Conservation (phyloP, 116 monocot species). For the Papilionanthe hybrid region DNA sequence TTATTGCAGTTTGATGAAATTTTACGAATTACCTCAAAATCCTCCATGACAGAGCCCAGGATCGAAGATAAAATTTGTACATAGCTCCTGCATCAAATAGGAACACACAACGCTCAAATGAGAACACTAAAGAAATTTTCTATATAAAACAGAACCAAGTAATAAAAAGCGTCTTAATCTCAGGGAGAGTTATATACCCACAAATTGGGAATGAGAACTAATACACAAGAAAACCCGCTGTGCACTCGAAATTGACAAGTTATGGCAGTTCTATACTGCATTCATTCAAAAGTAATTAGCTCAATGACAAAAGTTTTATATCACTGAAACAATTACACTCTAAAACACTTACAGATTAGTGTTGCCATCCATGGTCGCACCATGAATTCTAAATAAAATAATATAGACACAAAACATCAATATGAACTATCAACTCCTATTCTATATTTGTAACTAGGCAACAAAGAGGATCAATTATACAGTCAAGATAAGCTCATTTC, state of each 20-base stretch:
- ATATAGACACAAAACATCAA: background rate
- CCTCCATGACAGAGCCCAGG: background rate
- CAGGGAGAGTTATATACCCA: background rate
- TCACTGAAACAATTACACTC: background rate
- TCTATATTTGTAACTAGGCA: background rate
- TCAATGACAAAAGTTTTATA: background rate
- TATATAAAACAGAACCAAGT: background rate
- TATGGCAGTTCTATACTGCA: background rate
- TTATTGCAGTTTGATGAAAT: background rate
- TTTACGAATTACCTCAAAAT: background rate
- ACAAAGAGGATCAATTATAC: background rate
- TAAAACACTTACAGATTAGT: conserved; percentile 7
- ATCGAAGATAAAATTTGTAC: background rate
- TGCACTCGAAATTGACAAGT: background rate
- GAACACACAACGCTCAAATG: background rate
- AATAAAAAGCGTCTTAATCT: background rate
- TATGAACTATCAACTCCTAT: conserved; percentile 1
- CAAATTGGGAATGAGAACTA: background rate
- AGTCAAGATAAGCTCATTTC: conserved; percentile 16
- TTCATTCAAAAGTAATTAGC: background rate
- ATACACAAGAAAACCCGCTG: background rate
- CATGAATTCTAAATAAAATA: background rate
- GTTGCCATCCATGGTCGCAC: background rate
- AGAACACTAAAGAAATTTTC: background rate
- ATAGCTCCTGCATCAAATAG: background rate